Conservation (phyloP, 129 eudicot genomes). For the Centaurea solstitialis region DNA sequence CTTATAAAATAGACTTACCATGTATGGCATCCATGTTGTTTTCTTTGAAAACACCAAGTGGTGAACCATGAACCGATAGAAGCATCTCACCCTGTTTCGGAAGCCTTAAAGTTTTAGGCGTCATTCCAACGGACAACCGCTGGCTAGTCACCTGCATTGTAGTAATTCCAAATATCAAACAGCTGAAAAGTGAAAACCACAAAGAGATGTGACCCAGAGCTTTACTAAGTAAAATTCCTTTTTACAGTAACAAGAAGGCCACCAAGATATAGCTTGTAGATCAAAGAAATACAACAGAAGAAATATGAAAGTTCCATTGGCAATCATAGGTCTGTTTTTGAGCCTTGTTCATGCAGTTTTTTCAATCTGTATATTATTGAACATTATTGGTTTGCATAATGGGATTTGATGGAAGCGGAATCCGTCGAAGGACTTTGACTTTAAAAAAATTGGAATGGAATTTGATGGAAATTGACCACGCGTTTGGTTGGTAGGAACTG, state of each 20-base stretch:
- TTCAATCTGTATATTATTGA: neutral
- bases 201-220: neutral
- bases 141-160: slow-evolving; percentile 54
- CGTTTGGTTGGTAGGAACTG: too few relatives aligned
- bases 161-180: neutral
- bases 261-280: neutral
- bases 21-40: slow-evolving; percentile 88
- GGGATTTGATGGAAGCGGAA: too few relatives aligned
- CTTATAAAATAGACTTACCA: slow-evolving; percentile 39
- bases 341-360: neutral
- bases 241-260: neutral
- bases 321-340: neutral
- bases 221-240: slow-evolving; percentile 1
- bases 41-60: slow-evolving; percentile 92
- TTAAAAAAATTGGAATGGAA: too few relatives aligned
- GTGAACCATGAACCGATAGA: slow-evolving; percentile 90
- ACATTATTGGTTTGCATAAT: neutral
- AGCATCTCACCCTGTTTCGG: slow-evolving; percentile 95
- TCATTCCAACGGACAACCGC: slow-evolving; percentile 81
- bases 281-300: neutral
- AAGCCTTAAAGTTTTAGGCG: slow-evolving; percentile 77
- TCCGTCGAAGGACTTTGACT: too few relatives aligned
- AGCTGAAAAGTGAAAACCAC: neutral
- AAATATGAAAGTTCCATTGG: neutral
- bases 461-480: too few relatives aligned